Percentiles rank a stretch among this genome's conserved stretches.
Evolutionary conservation across 2,329 filamentous ascomycete species (phyloP).

Genomic region (Xylaria sp.): DNA sequence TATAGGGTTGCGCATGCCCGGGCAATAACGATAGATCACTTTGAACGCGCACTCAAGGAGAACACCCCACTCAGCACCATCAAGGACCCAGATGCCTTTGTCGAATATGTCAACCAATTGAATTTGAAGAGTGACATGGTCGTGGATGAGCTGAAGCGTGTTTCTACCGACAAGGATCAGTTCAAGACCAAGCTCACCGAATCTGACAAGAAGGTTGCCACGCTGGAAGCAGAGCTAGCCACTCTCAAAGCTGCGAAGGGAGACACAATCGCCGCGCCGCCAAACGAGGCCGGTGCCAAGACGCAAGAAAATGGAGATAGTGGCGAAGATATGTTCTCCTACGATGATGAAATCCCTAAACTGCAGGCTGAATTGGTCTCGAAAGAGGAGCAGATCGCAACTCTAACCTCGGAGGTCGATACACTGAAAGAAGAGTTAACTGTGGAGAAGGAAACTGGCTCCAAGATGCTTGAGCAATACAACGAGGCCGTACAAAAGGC

Average conservation of each 20-base stretch:
- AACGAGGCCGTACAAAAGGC: background rate
- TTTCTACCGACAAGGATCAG: constrained; percentile 83
- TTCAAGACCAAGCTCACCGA: constrained; percentile 81
- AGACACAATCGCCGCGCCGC: constrained; percentile 33
- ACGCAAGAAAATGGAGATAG: constrained; percentile 43
- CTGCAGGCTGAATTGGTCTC: constrained; percentile 79
- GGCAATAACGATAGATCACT: constrained; percentile 88
- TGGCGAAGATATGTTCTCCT: constrained; percentile 88
- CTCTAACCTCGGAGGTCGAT: constrained; percentile 75
- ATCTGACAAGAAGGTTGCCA: constrained; percentile 70
- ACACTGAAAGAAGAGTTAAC: constrained; percentile 76
- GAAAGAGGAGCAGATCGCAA: constrained; percentile 76
- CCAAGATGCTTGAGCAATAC: constrained; percentile 47
- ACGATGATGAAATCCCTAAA: constrained; percentile 85
- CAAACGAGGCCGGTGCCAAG: constrained; percentile 33
- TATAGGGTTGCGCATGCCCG: constrained; percentile 92
- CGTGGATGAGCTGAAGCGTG: constrained; percentile 89
- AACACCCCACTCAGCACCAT: constrained; percentile 93
- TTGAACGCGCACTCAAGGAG: constrained; percentile 90
- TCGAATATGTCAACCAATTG: constrained; percentile 90
- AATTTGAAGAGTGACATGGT: constrained; percentile 91
- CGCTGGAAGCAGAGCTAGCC: constrained; percentile 72
- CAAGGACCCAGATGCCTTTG: constrained; percentile 81
- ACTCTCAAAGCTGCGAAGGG: constrained; percentile 55
- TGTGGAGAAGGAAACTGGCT: constrained; percentile 68